Evolutionary conservation across 2,329 filamentous ascomycete genomes (phyloP), one percentile per base, ranked within the genome.

Genomic region (Xylariaceae sp.): DNA sequence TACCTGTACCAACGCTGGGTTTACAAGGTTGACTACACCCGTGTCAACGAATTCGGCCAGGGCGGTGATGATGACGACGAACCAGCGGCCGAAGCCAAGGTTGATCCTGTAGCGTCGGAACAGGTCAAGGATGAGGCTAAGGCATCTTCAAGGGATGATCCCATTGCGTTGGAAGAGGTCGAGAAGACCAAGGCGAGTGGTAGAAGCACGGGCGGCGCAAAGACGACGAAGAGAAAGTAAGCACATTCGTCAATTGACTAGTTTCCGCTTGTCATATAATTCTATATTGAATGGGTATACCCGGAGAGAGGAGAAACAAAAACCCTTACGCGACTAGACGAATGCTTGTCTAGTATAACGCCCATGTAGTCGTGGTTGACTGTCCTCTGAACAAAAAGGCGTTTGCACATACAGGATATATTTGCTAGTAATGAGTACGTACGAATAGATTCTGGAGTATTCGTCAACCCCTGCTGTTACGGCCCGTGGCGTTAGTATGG

Each of bases 31-130:
- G 94, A 99, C 74, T 94, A 93, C 77, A 88, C 83, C 9, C 86
- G 94, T 63, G 89, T 99, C 72, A 99, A 99, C 74, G 94, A 99
- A 75, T 99, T 97, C 72, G 94, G 94, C 7, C 94, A 97, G 79
- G 94, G 93, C 42, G 94, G 94, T n/a, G 93, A 95, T n/a, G 89
- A 90, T 30, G 90, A 92, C 42, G 90, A 92, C 42, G 81, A 81
- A 51, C 54, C 55, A 11, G 2, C 75, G 57, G 70, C 67, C 11
- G 73, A 76, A 60, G 66, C 66, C 2, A 65, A 70, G 23, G 62
- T 53, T 35, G 69, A 68, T 34, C 62, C 66, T 51, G 61, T 65
- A 42, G 65, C 66, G 23, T 59, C 66, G 7, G 56, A 72, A 55
- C 68, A 71, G 58, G 70, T 72, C 44, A 73, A 73, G 62, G 74